Conservation (phyloP, 2,329 filamentous ascomycete genomes). For the Ophiocordyceps unilateralis region DNA sequence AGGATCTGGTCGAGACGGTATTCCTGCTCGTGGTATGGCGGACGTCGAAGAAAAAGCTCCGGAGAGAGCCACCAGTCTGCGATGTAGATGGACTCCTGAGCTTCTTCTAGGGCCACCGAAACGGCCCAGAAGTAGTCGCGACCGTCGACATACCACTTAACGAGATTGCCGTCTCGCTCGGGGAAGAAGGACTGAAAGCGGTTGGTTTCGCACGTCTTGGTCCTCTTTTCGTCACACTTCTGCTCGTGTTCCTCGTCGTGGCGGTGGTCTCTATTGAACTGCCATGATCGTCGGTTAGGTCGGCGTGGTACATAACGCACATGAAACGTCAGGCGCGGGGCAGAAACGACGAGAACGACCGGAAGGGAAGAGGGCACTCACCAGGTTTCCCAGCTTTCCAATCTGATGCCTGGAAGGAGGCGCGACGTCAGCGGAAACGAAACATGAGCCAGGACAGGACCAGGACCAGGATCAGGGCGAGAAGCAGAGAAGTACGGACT, state of each 20-base stretch:
- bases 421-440: neutral
- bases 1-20: constrained; percentile 75
- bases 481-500: constrained; percentile 21
- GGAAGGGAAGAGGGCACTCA: constrained; percentile 14
- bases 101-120: constrained; percentile 72
- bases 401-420: constrained; percentile 28
- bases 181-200: constrained; percentile 87
- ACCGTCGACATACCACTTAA: constrained; percentile 97
- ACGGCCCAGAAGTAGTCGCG: constrained; percentile 93
- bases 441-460: no score
- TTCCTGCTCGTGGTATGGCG: constrained; percentile 66
- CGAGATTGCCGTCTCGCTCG: constrained; percentile 63
- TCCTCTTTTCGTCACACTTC: constrained; percentile 64
- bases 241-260: constrained; percentile 90
- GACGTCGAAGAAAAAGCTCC: constrained; percentile 69
- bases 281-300: constrained; percentile 1
- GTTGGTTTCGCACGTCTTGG: constrained; percentile 51
- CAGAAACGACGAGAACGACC: neutral
- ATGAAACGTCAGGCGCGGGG: no score
- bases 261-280: constrained; percentile 75
- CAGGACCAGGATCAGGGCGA: no score
- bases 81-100: constrained; percentile 89
- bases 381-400: constrained; percentile 45
- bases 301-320: neutral
- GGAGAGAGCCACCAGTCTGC: constrained; percentile 95